Base-by-base conservation (phyloP, 2,329 filamentous ascomycete genomes). In the Aphanoascus verrucosus region DNA sequence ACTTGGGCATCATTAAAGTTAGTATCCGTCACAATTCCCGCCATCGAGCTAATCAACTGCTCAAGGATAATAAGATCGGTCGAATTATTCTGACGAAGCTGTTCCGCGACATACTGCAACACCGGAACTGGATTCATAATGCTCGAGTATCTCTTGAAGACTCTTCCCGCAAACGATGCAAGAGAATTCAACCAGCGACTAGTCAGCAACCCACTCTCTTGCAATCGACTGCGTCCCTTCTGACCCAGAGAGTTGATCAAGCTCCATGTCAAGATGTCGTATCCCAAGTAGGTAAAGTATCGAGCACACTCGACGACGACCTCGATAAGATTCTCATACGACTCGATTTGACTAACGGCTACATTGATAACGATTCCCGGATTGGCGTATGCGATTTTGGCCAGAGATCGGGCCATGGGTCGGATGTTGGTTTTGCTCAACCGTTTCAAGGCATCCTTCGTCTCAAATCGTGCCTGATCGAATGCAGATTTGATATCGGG, bases 241-340 rank as follows among this genome's bases (percentile, higher is more conserved):
- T 77, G 77, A 31, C 78, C 76, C 56, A 85, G 74, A 8, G 79
- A 77, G 63, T 83, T 94, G 69, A 98, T 81, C 43, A 98, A 75
- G 17, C 88, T 88, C 89, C 91, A 98, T 2, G 88, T 86, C 43
- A 98, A 76, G 32, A 95, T 87, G 67, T 98, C 93, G 65, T 95
- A 95, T 0, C 88, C 91, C 37, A 98, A 74, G 52, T 87, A 83
- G 1, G 91, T 95, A 61, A 97, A 96, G 66, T 96, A 96, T 62
- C 88, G 85, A 38, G 88, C 89, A 64, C 90, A 96, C 65, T 96
- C 89, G 12, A 97, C 90, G 57, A 98, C 88, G 4, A 88, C 88
- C 57, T 95, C 88, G 54, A 95, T 95, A 56, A 98, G 78, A 65
- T 97, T 98, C 65, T 86, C 86, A 67, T 98, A 98, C 0, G 86